Base-by-base conservation (phyloP, 768 basidiomycete species). In the Termitomyces sp. region DNA sequence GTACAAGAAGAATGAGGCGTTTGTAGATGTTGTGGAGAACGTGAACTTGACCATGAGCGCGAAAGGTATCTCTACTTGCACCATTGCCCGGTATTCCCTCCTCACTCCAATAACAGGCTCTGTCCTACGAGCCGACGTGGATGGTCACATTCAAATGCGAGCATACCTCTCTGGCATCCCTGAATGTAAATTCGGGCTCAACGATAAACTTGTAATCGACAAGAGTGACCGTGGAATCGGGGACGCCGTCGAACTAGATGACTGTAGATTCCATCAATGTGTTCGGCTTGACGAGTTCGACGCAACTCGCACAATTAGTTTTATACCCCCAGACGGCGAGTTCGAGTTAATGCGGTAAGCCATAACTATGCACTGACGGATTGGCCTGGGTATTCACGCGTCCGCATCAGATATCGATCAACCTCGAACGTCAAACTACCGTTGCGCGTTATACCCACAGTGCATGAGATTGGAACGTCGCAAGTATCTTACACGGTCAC, bases 1-100 rank as follows among this genome's bases (percentile, higher is more conserved):
- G 71, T 98, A 99, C 73, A 90, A 97, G 78, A 99, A 98, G 81
- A 99, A 99, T 63, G 97, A 99, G 68, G 97, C 97, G 0, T 99
- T 98, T 64, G 96, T 99, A n/a, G 97, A 99, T 68, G 97, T 99
- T 9, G 91, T 99, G 45, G 97, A 99, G 76, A 92, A 83, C 2
- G 92, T 99, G 60, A 98, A 99, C 67, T 71, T 98, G 55, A 88
- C 92, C 65, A 97, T 98, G 95, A 96, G 93, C 69, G 90, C 94
- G 2, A 98, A 96, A 77, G 95, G 94, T 90, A 59, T 49, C 78
- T 68, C 18, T 28, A 37, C 51, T 16, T 63, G 15, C 47, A 34
- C 6, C 52, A 34, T 39, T 46, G 5, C 41, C 5, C 1, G 42
- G 7, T 0, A 22, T 7, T 16, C 16, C 2, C 26, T 28, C 44